Percentiles rank a stretch among this genome's conserved stretches.
These are phyloP conservation scores for Amanita inopinata DNA, from an alignment of 768 basidiomycete species.

Conservation along the genomic window DNA sequence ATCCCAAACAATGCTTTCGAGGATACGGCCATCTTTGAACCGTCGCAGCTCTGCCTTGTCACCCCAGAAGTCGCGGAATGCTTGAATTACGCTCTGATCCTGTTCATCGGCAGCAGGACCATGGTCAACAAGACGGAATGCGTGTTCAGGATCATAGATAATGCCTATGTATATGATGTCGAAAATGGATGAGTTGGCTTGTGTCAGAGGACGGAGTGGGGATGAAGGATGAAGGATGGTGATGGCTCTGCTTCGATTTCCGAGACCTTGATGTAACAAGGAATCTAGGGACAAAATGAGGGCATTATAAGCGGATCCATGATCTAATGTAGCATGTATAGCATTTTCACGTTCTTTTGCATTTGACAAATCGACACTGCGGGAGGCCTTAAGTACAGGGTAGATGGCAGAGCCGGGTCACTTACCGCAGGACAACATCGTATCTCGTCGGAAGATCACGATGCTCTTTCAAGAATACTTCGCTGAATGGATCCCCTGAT, in stretches of 20 bases:
- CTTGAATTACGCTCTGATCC: conserved; percentile 36
- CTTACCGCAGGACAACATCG: conserved; percentile 62
- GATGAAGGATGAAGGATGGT: conserved; percentile 48
- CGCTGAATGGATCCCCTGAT: conserved; percentile 53
- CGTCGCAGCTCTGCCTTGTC: conserved; percentile 83
- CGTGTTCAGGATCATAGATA: conserved; percentile 59
- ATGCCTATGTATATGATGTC: conserved; percentile 62
- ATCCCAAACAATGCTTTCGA: conserved; percentile 96
- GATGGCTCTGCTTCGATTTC: conserved; percentile 58
- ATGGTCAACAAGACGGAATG: conserved; percentile 84
- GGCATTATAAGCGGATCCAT: conserved; percentile 49
- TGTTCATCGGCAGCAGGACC: conserved; percentile 71
- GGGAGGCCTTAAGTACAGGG: conserved; percentile 1
- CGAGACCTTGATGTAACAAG: conserved; percentile 56
- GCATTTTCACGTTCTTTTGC: conserved; percentile 35
- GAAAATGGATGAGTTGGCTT: conserved; percentile 42
- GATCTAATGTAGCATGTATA: conserved; percentile 40
- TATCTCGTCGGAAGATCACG: conserved; percentile 58
- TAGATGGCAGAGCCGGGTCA: conserved; percentile 8
- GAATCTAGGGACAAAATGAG: conserved; percentile 42
- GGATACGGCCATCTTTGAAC: conserved; percentile 92
- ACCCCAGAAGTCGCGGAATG: conserved; percentile 87
- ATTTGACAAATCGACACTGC: conserved; percentile 47
- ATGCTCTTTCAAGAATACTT: conserved; percentile 66
- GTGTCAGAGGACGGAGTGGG: conserved; percentile 35